Base-by-base conservation (phyloP, 192 early-diverging fungal species). In the Podila verticillata region DNA sequence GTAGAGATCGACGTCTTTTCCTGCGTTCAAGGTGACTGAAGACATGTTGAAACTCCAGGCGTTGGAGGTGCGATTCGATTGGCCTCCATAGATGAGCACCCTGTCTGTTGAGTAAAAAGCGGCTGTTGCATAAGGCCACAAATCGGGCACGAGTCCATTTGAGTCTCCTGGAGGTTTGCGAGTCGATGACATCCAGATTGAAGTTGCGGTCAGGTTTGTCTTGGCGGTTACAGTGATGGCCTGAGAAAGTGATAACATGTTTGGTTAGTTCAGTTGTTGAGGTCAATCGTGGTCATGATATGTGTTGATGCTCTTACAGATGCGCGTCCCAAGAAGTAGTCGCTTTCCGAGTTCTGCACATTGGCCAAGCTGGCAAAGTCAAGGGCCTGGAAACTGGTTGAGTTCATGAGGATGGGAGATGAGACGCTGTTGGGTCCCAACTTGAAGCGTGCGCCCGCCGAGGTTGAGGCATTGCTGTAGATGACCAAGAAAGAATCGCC, bases 1-100 rank as follows among this genome's bases (percentile, higher is more conserved):
- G 57, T 72, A 80, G 61, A 51, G 57, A 24, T 80, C 35, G 57
- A 63, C 22, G 2, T 15, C 0, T 4, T 7, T 22, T 31, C 61
- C 49, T 0, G 54, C 39, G 32, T 44, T 32, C 26, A 68, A 68
- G 5, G 22, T 26, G 22, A 72, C 56, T 1, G 49, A 32, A 0
- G 61, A 28, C 26, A 68, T 20, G 15, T 65, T 65, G 60, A 80
- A 80, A 24, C 19, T 48, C 77, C 77, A 80, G 22, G 54, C 72
- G 57, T 80, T 80, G 65, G 10, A 51, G 0, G 54, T 3, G 32
- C 13, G 17, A 10, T 72, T 31, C 5, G 31, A 49, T 15, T 26
- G 70, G 20, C 77, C 77, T 64, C 77, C 77, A 22, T 80, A 80
- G 28, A 68, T 47, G 24, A 72, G 56, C 2, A 29, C 65, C 4